Base-by-base conservation (phyloP, 2,329 filamentous ascomycete genomes). In the Aspergillus sp. region DNA sequence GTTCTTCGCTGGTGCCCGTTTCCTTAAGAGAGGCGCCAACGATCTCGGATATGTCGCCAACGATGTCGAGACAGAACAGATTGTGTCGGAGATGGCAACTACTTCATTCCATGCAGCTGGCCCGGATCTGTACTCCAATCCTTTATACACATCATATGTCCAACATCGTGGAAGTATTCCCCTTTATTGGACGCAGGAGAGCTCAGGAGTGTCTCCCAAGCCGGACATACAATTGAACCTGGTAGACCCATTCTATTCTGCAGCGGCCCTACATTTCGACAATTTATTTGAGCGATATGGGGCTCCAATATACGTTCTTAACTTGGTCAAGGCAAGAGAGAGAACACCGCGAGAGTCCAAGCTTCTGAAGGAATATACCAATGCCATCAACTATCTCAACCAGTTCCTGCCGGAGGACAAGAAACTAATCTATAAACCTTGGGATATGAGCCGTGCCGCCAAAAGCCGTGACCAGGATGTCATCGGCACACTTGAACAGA, bases 1-100 rank as follows among this genome's bases (percentile, higher is more conserved):
- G 8, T 90, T 90, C 71, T 99, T 97, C 71, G 94, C 94, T 2
- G 94, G 94, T 24, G 94, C 94, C 35, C 82, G 94, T 3, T 99
- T 96, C 61, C 74, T 99, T 49, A 99, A 99, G 72, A 86, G 94
- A 52, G 94, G 94, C 30, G 89, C 91, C 45, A 99, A 99, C 65
- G 94, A 99, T 69, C 70, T 92, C 51, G 93, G 94, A 13, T 95
- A 95, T 68, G 94, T 99, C 50, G 95, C 94, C 48, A 99, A 99
- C 66, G 95, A 99, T 71, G 94, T 99, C 20, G 95, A 99, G 73
- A 97, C 94, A 1, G 94, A 99, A 72, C 94, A 99, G 69, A 96
- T 99, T 54, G 92, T 99, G 4, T 94, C 92, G 0, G 94, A 99
- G 67, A 90, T 91, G 62, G 78, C 93, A 47, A 96, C 91, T 0